Base-by-base conservation (phyloP, 1,284 basidiomycete species). In the Malassezia pachydermatis region DNA sequence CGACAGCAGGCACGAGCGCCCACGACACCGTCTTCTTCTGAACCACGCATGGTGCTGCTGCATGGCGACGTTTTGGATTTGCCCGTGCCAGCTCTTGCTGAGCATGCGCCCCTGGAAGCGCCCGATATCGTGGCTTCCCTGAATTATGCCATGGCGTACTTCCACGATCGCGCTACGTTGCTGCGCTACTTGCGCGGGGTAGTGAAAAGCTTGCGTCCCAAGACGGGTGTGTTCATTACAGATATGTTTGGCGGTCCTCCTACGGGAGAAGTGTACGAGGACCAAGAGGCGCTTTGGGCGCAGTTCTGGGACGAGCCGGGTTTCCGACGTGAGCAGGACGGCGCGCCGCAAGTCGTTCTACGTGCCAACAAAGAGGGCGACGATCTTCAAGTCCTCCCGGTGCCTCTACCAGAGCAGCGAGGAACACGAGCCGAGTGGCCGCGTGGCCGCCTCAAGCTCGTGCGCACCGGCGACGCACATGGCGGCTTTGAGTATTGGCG, bases 401-500 rank as follows among this genome's bases (percentile, higher is more conserved):
- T 45, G 10, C 54, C 57, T 17, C 19, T 19, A 13, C 17, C 27
- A 1, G 46, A 32, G 27, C 33, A 33, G n/a, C 33, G 33, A 5
- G 59, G 59, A 8, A 61, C 57, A 11, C 46, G 56, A 17, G 49
- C 51, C 6, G 59, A 59, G 32, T 64, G 63, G 63, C 63, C 63
- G n/a, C 47, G 62, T 3, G 63, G 63, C 10, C 53, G 57, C 19
- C 50, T 65, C 9, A 57, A 58, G 40, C 38, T 63, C 25, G 63
- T 65, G 16, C 51, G 63, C 4, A 60, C 44, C 13, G 63, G 63
- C 33, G 36, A 23, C 7, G 48, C 45, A 38, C 51, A 57, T 17
- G 60, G 60, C 28, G 60, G 55, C 10, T 65, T 64, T 45, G 62
- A 65, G 27, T 65, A 65, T 48, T 65, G 62, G 62, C 48, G 63